Evolutionary conservation across 1,284 basidiomycete species (phyloP).

Genomic region (Malassezia sp.): DNA sequence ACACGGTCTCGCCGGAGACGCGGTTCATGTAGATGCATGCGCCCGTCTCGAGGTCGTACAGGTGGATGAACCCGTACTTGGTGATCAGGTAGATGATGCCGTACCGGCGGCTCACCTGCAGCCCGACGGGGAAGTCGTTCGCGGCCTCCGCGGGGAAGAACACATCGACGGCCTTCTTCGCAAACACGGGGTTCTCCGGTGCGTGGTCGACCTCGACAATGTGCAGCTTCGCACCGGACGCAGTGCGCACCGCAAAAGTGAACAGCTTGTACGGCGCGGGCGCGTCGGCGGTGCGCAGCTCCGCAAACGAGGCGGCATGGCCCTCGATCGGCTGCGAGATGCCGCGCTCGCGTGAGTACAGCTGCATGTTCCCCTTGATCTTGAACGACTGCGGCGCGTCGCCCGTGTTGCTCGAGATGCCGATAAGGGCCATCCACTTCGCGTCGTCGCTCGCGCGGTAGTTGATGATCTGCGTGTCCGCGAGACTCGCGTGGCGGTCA

Average conservation of each 20-base stretch:
- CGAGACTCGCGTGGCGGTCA: conserved; percentile 87
- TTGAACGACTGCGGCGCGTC: conserved; percentile 57
- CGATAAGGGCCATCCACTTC: conserved; percentile 93
- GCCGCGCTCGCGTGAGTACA: conserved; percentile 76
- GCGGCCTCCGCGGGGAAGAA: conserved; percentile 98
- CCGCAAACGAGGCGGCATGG: conserved; percentile 91
- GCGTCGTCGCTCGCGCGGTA: conserved; percentile 84
- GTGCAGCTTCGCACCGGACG: conserved; percentile 95
- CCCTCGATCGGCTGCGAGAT: conserved; percentile 98
- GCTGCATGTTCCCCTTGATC: conserved; percentile 67
- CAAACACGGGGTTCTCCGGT: conserved; percentile 85
- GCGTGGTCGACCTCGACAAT: conserved; percentile 97
- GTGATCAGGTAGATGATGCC: conserved; percentile 96
- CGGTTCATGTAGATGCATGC: conserved; percentile 99
- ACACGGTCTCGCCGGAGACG: conserved; percentile 98
- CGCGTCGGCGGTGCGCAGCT: conserved; percentile 55
- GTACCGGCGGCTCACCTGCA: conserved; percentile 96
- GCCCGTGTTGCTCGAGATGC: conserved; percentile 78
- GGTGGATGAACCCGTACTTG: conserved; percentile 98
- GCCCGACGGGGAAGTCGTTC: conserved; percentile 99
- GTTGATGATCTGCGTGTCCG: conserved; percentile 95
- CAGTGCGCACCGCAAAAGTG: conserved; percentile 87
- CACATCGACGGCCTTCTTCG: conserved; percentile 96
- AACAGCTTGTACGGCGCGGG: conserved; percentile 62
- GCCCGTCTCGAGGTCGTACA: conserved; percentile 97